Percentiles rank a stretch among this genome's conserved stretches.
Conservation (phyloP, 441 rosid genomes). For the Cnidoscolus chayamansa region DNA sequence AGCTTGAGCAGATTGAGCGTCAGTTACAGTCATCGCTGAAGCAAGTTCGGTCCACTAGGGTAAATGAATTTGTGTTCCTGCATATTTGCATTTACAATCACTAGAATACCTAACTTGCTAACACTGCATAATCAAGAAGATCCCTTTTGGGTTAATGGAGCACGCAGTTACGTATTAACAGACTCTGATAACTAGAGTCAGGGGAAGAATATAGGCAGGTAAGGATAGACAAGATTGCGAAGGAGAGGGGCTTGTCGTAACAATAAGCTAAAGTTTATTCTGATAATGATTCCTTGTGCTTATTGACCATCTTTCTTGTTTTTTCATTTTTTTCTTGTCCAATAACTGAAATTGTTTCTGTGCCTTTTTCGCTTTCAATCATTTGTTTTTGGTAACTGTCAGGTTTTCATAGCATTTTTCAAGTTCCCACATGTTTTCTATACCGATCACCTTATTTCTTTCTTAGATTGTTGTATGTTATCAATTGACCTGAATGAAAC, state of each 20-base stretch:
- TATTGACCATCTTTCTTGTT: neutral
- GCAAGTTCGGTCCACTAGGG: constrained; percentile 89
- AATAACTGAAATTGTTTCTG: too few species aligned
- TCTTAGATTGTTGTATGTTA: neutral
- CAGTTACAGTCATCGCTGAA: constrained; percentile 78
- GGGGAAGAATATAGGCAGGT: neutral
- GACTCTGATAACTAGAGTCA: neutral
- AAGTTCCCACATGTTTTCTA: neutral
- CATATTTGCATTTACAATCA: neutral
- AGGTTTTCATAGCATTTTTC: neutral
- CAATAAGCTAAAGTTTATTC: neutral
- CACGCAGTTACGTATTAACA: neutral
- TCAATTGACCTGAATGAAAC: neutral
- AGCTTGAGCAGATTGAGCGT: constrained; percentile 91
- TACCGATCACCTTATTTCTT: neutral
- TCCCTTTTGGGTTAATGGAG: neutral
- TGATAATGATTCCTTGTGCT: neutral
- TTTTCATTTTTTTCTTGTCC: neutral
- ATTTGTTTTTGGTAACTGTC: neutral
- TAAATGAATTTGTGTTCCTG: constrained; percentile 14
- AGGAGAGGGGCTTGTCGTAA: neutral
- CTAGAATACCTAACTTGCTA: neutral
- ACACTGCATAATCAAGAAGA: neutral
- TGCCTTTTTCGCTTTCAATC: neutral
- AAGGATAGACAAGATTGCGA: neutral